Percentiles rank a stretch among this genome's conserved stretches.
Evolutionary conservation across 2,329 filamentous ascomycete species (phyloP).

Genomic region (Neofusicoccum cordaticola): DNA sequence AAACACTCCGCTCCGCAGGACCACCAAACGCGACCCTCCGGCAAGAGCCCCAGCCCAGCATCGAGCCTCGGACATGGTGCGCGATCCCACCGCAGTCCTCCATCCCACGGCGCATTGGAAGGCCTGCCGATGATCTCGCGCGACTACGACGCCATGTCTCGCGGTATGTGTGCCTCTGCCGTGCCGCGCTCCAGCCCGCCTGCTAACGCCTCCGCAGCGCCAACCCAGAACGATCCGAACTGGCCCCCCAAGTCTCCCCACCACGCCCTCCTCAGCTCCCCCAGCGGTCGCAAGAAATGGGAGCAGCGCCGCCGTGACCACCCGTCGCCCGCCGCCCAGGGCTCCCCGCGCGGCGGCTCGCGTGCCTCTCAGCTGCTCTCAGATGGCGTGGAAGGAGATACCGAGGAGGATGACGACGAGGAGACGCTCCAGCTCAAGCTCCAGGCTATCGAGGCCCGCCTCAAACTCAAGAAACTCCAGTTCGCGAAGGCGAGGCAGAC

Average conservation of each 20-base stretch:
- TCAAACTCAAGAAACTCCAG: constrained; percentile 85
- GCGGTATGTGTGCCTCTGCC: constrained; percentile 28
- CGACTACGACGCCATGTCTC: constrained; percentile 44
- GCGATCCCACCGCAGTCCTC: not conserved
- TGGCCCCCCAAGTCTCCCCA: constrained; percentile 65
- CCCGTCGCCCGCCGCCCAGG: constrained; percentile 56
- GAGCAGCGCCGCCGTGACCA: constrained; percentile 52
- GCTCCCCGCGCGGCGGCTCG: constrained; percentile 1
- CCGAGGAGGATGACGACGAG: constrained; percentile 73
- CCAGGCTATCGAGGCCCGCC: constrained; percentile 80
- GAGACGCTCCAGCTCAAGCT: constrained; percentile 84
- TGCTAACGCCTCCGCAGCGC: constrained; percentile 20
- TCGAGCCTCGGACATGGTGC: constrained; percentile 13
- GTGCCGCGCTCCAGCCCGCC: not conserved
- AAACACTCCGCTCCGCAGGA: constrained; percentile 4
- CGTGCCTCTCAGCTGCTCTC: constrained; percentile 9
- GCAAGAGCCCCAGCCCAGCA: not conserved
- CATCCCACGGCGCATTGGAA: constrained; percentile 22
- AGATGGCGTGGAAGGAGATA: constrained; percentile 48
- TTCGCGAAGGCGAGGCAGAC: constrained; percentile 53
- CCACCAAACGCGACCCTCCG: not conserved
- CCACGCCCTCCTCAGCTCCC: constrained; percentile 65
- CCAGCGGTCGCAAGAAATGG: constrained; percentile 74
- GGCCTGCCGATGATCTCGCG: constrained; percentile 41
- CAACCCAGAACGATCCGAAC: constrained; percentile 38